Percentiles rank a stretch among this genome's conserved stretches.
Conservation (phyloP, 2,329 filamentous ascomycete genomes). For the Pseudomassariella vexata region DNA sequence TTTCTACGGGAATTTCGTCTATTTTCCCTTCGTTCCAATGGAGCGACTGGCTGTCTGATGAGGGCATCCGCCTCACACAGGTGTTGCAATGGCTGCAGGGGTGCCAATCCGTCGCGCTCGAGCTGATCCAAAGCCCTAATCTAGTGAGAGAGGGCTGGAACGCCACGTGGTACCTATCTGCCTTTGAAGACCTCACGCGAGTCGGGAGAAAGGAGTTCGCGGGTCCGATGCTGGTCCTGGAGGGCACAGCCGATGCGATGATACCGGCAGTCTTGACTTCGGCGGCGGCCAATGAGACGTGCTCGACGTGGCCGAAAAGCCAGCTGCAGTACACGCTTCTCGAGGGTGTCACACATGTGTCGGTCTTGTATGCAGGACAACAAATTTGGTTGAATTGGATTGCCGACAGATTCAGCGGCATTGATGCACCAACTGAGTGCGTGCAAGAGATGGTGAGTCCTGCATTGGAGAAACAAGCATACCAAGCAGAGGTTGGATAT, state of each 20-base stretch:
- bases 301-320: neutral
- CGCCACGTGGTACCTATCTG: conserved; percentile 1
- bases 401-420: conserved; percentile 3
- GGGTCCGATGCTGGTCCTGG: neutral
- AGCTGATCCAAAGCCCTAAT: neutral
- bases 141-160: neutral
- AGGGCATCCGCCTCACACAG: neutral
- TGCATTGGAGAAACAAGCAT: neutral
- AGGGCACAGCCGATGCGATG: neutral
- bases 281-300: conserved; percentile 3
- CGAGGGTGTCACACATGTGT: conserved; percentile 3
- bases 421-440: neutral
- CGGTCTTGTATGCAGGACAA: conserved; percentile 5
- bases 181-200: conserved; percentile 1
- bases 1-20: conserved; percentile 1
- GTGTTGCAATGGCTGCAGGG: conserved; percentile 3
- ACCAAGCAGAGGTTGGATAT: conserved; percentile 3
- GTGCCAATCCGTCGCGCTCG: conserved; percentile 4
- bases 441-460: neutral
- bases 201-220: conserved; percentile 2
- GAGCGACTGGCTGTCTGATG: conserved; percentile 3
- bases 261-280: neutral
- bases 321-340: conserved; percentile 2
- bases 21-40: conserved; percentile 2
- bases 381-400: conserved; percentile 7